A percentile compares a stretch with the other conserved stretches of the same genome.
Evolutionary conservation across 148 eudicot genomes (phyloP).

Genomic region (Beta vulgaris): DNA sequence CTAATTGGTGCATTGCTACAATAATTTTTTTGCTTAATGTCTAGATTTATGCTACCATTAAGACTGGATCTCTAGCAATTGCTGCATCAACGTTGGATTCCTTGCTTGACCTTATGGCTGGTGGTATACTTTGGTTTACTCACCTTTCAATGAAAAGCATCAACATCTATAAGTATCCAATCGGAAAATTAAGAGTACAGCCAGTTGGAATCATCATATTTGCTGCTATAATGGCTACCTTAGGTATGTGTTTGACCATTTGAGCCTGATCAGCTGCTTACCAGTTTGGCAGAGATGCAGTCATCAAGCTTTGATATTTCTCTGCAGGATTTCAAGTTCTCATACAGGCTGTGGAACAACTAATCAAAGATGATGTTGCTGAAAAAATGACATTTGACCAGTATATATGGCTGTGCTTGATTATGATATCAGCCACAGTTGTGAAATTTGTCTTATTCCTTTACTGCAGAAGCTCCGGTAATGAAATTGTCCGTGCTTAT

Average conservation of each 20-base stretch:
- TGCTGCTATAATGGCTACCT: constrained; percentile 96
- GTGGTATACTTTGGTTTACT: constrained; percentile 91
- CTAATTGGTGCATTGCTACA: too few species aligned
- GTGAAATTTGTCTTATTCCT: constrained; percentile 68
- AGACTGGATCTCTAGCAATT: constrained; percentile 84
- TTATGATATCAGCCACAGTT: constrained; percentile 73
- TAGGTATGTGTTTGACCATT: constrained; percentile 47
- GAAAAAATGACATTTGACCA: constrained; percentile 51
- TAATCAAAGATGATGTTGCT: constrained; percentile 40
- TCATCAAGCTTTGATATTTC: background rate
- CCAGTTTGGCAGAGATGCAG: background rate
- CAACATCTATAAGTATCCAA: constrained; percentile 85
- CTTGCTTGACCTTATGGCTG: constrained; percentile 91
- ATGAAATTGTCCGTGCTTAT: constrained; percentile 88
- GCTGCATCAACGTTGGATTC: constrained; percentile 97
- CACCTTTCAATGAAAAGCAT: constrained; percentile 83
- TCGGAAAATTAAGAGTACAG: constrained; percentile 92
- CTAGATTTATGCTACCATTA: constrained; percentile 78
- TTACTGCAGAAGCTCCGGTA: constrained; percentile 79
- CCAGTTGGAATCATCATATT: constrained; percentile 92
- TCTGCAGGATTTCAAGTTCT: constrained; percentile 79
- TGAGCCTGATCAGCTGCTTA: background rate
- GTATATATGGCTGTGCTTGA: constrained; percentile 64
- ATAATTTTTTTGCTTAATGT: constrained; percentile 5
- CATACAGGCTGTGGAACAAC: constrained; percentile 70